Conservation (phyloP, 768 basidiomycete species). For the Amanita pallidorosea region DNA sequence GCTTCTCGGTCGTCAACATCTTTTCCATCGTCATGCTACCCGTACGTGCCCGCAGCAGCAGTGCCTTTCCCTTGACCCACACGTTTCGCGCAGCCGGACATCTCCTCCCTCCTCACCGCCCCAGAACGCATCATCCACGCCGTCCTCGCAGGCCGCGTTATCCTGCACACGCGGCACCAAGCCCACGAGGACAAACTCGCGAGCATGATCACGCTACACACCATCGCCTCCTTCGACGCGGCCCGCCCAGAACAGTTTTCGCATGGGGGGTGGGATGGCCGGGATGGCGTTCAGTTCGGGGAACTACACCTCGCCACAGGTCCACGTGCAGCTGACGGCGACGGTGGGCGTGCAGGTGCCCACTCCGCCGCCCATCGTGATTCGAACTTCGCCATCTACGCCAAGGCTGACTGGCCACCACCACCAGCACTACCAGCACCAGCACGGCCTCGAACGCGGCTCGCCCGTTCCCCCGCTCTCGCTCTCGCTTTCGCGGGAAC, state of each 20-base stretch:
- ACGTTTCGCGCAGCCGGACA: background rate
- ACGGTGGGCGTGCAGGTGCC: too few relatives aligned
- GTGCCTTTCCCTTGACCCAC: too few relatives aligned
- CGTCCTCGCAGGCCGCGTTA: slow-evolving; percentile 1
- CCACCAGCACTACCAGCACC: background rate
- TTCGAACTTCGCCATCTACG: too few relatives aligned
- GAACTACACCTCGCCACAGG: slow-evolving; percentile 1
- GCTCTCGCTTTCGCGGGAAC: too few relatives aligned
- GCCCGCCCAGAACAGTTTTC: background rate
- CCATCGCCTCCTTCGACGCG: background rate
- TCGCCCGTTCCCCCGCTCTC: too few relatives aligned
- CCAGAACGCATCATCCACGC: slow-evolving; percentile 5
- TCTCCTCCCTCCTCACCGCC: slow-evolving; percentile 2
- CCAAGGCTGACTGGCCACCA: background rate
- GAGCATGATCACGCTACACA: background rate
- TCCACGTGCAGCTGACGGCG: too few relatives aligned
- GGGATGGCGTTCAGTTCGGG: background rate
- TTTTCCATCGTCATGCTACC: slow-evolving; percentile 1
- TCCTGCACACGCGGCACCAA: slow-evolving; percentile 2
- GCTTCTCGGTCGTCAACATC: slow-evolving; percentile 5
- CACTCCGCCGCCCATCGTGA: too few relatives aligned
- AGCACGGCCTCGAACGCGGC: too few relatives aligned
- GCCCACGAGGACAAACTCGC: background rate
- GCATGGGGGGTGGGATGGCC: background rate
- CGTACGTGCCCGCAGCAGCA: too few relatives aligned